phyloP scores from a whole-genome alignment of 2,329 filamentous ascomycete species.

The Penicillium paneum region DNA sequence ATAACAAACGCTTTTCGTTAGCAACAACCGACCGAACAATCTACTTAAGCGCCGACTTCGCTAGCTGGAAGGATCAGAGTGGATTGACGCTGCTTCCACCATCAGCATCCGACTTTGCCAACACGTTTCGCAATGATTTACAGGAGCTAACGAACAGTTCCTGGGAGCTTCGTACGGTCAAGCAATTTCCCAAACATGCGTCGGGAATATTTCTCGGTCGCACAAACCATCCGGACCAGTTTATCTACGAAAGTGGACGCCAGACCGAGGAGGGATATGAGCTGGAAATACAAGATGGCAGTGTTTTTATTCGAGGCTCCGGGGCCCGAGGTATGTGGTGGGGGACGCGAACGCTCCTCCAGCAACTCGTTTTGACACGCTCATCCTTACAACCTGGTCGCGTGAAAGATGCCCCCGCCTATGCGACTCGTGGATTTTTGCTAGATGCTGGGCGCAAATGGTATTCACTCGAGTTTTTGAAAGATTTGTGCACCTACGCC shows the following conservation, averaged over 20 bases:
- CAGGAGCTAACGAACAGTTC: slow-evolving; percentile 38
- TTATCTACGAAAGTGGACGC: slow-evolving; percentile 49
- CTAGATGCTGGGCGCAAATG: slow-evolving; percentile 57
- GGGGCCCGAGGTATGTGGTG: slow-evolving; percentile 58
- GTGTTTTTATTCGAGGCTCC: slow-evolving; percentile 50
- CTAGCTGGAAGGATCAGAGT: slow-evolving; percentile 40
- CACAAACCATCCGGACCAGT: slow-evolving; percentile 14
- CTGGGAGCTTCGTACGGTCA: slow-evolving; percentile 44
- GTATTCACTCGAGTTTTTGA: slow-evolving; percentile 54
- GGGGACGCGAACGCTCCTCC: slow-evolving; percentile 56
- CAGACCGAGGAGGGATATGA: slow-evolving; percentile 52
- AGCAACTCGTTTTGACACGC: slow-evolving; percentile 46
- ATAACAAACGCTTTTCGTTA: slow-evolving; percentile 19
- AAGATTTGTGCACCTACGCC: slow-evolving; percentile 58
- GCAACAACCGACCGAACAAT: slow-evolving; percentile 12
- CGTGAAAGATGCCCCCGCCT: slow-evolving; percentile 52
- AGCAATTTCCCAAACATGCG: slow-evolving; percentile 30
- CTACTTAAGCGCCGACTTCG: slow-evolving; percentile 44
- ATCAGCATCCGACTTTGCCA: slow-evolving; percentile 49
- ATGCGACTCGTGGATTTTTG: slow-evolving; percentile 49
- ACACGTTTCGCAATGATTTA: slow-evolving; percentile 48
- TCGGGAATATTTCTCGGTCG: slow-evolving; percentile 46
- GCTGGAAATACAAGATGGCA: slow-evolving; percentile 36
- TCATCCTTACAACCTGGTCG: slow-evolving; percentile 43
- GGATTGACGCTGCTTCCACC: slow-evolving; percentile 54